These are phyloP conservation scores for Sporothrix euskadiensis DNA, from an alignment of 2,329 filamentous ascomycete species.

Conservation along the genomic window DNA sequence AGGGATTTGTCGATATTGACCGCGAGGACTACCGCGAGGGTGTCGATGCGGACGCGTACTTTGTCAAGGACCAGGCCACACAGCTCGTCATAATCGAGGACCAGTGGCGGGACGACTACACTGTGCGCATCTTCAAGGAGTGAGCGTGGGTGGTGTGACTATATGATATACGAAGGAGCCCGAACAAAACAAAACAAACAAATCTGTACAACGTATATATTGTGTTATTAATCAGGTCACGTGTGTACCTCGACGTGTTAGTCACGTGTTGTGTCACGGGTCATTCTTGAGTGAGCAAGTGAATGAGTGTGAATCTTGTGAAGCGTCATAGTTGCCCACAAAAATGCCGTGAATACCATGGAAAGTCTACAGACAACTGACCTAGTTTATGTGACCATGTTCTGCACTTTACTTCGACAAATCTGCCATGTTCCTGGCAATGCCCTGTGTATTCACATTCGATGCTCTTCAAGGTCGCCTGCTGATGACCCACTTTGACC, in stretches of 20 bases:
- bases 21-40: constrained; percentile 20
- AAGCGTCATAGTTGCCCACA: not conserved
- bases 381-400: not conserved
- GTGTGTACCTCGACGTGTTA: not conserved
- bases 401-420: too few relatives aligned
- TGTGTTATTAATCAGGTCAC: constrained; percentile 3
- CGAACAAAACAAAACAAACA: not conserved
- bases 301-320: not conserved
- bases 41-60: constrained; percentile 8
- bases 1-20: constrained; percentile 23
- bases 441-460: not conserved
- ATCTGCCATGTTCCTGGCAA: not conserved
- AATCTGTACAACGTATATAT: not conserved
- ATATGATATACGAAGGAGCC: not conserved
- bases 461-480: not conserved
- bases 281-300: too few relatives aligned
- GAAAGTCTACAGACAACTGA: not conserved
- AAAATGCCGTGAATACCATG: not conserved
- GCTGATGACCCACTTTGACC: not conserved
- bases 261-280: not conserved
- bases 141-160: not conserved
- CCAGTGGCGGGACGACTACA: constrained; percentile 25
- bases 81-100: constrained; percentile 24
- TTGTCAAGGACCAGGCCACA: constrained; percentile 14
- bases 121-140: constrained; percentile 16